A percentile compares a stretch with the other conserved stretches of the same genome.
Evolutionary conservation across 208 protist genomes (phyloP).

Genomic region (Trypanosoma conorhini): DNA sequence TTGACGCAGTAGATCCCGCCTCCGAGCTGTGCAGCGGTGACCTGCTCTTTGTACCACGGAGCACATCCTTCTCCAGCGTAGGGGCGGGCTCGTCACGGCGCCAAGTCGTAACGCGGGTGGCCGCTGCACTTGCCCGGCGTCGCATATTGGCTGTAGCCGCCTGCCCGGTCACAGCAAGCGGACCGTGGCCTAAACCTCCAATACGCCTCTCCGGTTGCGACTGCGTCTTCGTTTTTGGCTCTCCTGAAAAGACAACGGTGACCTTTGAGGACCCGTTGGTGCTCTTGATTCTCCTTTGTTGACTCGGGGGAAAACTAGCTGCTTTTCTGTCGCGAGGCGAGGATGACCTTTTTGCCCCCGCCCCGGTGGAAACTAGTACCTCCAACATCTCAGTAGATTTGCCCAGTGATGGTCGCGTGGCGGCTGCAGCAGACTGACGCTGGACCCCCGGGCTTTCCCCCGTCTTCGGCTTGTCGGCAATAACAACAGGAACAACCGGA

Average conservation of each 20-base stretch:
- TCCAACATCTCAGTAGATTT: not conserved
- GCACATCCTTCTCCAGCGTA: slow-evolving; percentile 6
- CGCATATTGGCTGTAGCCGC: not conserved
- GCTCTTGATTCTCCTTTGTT: not conserved
- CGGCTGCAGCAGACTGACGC: not conserved
- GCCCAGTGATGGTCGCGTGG: not conserved
- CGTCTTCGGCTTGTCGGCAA: not conserved
- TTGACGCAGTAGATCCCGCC: not conserved
- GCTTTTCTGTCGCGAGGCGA: not conserved
- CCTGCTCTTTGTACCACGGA: slow-evolving; percentile 3
- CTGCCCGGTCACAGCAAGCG: not conserved
- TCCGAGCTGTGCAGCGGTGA: not conserved
- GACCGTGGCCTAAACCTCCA: not conserved
- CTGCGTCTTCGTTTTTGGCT: not conserved
- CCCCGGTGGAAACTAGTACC: not conserved
- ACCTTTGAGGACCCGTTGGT: not conserved
- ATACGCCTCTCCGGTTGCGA: not conserved
- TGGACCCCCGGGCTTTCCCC: not conserved
- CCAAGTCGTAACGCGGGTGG: not conserved
- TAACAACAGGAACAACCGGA: not conserved
- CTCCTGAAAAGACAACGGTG: not conserved
- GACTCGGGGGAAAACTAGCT: not conserved
- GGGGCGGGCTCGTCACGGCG: not conserved
- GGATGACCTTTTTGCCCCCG: not conserved
- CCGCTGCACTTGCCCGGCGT: not conserved